phyloP scores from a whole-genome alignment of 2,329 filamentous ascomycete genomes.

The Aspergillus tanneri region DNA sequence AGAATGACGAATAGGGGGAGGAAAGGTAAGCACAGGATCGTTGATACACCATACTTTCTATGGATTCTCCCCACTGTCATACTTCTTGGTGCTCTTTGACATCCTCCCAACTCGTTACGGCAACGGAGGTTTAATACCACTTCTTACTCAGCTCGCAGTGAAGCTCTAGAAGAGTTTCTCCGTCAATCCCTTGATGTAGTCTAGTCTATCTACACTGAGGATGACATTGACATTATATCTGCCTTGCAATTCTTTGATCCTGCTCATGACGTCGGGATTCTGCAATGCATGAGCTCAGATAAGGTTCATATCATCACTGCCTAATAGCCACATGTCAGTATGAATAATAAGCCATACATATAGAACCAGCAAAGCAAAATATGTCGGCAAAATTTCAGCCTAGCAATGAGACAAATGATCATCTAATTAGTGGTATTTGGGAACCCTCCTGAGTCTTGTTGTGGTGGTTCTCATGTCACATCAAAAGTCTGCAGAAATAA shows the following conservation, averaged over 20 bases:
- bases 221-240: slow-evolving; percentile 91
- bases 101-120: slow-evolving; percentile 78
- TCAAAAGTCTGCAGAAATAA: neutral
- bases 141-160: slow-evolving; percentile 90
- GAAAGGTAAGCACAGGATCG: too few relatives aligned
- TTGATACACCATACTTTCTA: slow-evolving; percentile 71
- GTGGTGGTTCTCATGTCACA: neutral
- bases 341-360: neutral
- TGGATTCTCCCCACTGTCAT: slow-evolving; percentile 93
- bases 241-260: slow-evolving; percentile 72
- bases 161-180: slow-evolving; percentile 93
- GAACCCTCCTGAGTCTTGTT: neutral
- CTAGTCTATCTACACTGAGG: slow-evolving; percentile 86
- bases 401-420: neutral
- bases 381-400: neutral
- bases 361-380: neutral
- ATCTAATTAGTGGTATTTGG: neutral
- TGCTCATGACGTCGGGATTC: slow-evolving; percentile 73
- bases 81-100: slow-evolving; percentile 95
- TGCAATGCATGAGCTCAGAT: slow-evolving; percentile 66
- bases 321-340: neutral
- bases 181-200: slow-evolving; percentile 95
- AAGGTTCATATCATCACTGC: neutral
- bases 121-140: slow-evolving; percentile 91
- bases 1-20: neutral